Conservation (phyloP, 768 basidiomycete species). For the Amanita rubescens region DNA sequence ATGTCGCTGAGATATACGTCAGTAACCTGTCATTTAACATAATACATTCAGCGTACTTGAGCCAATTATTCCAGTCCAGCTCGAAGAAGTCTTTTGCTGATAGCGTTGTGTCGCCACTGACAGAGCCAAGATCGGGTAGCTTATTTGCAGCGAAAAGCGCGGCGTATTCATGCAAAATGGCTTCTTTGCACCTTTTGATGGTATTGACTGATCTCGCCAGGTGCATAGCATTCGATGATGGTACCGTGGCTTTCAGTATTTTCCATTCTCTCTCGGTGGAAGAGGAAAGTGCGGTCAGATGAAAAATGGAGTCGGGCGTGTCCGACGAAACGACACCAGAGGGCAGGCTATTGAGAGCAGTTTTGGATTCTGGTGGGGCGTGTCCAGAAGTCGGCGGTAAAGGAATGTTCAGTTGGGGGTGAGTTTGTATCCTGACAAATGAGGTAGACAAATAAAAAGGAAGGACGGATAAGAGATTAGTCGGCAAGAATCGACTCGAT, state of each 20-base stretch:
- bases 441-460: constrained; percentile 56
- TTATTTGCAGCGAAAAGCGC: constrained; percentile 35
- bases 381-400: constrained; percentile 37
- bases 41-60: constrained; percentile 40
- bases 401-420: constrained; percentile 40
- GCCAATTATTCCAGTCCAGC: constrained; percentile 61
- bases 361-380: not conserved
- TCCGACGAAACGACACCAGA: not conserved
- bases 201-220: constrained; percentile 51
- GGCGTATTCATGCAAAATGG: constrained; percentile 60
- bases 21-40: not conserved
- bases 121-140: constrained; percentile 27
- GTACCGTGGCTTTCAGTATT: not conserved
- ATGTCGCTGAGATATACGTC: constrained; percentile 49
- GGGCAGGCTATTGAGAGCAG: not conserved
- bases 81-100: constrained; percentile 57
- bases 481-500: constrained; percentile 44
- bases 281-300: not conserved
- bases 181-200: constrained; percentile 58
- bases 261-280: not conserved
- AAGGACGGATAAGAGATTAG: constrained; percentile 48
- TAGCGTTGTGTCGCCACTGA: constrained; percentile 23
- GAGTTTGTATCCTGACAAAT: constrained; percentile 46
- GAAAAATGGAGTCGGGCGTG: not conserved
- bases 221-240: constrained; percentile 51